Base-by-base conservation (phyloP, 2,329 filamentous ascomycete genomes). In the Emydomyces testavorans region DNA sequence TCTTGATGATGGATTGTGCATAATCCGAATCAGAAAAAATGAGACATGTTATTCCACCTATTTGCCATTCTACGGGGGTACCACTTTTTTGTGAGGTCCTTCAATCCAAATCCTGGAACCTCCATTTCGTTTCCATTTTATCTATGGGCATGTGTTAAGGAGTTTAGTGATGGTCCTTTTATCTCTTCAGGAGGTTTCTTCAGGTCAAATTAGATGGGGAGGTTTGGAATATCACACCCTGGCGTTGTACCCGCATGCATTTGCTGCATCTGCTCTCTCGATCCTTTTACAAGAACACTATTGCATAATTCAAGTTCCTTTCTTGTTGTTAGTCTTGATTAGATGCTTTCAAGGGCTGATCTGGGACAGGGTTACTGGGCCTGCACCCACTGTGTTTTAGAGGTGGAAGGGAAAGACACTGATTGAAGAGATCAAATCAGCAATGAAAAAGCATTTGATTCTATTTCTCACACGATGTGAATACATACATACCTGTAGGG, bases 141-240 rank as follows among this genome's bases (percentile, higher is more conserved):
- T 34, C 16, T 10, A 34, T 32, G 44, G 35, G 35, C 34, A 47
- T 47, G 34, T 32, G 39, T 13, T 16, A 34, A 4, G 44, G 44
- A 39, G 44, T 47, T 47, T 15, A 15, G 42, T 28, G 42, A 28
- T 45, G 18, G 28, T 11, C 20, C 6, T 42, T 31, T 20, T 11
- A 15, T 18, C 20, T 16, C 8, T 32, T 13, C 36, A 16, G 4
- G 16, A 34, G 42, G 18, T 20, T 45, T 38, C 21, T 11, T 44
- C 24, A 10, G 24, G 20, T 44, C 31, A n/a, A n/a, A 44, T 37
- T 45, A 45, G 42, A 45, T 45, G 31, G 42, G 39, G n/a, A n/a
- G 23, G 32, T 45, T 32, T 29, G 31, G 42, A 37, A 31, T 45
- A 36, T 37, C 42, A 18, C 18, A 20, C 18, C 6, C 29, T 29